Conservation (phyloP, 2,329 filamentous ascomycete species). For the Furcasterigmium sp. region DNA sequence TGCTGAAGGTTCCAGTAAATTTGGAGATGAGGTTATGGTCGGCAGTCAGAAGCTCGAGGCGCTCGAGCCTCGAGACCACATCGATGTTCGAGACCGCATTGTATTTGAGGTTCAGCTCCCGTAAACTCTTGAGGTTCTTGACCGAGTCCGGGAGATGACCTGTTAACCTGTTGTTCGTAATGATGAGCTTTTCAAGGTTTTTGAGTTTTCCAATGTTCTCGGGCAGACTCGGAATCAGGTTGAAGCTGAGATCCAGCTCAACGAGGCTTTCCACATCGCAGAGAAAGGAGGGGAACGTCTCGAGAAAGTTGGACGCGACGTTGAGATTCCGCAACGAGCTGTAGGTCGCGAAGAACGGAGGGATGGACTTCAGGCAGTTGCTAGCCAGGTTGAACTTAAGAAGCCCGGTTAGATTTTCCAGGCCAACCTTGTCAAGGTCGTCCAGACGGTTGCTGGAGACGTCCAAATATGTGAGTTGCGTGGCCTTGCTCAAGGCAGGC, state of each 20-base stretch:
- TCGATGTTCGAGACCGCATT: constrained; percentile 88
- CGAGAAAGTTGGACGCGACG: constrained; percentile 88
- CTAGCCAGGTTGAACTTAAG: constrained; percentile 91
- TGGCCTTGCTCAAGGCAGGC: constrained; percentile 75
- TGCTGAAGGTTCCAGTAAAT: constrained; percentile 84
- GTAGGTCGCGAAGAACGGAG: constrained; percentile 78
- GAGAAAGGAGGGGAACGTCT: constrained; percentile 78
- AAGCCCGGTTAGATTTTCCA: constrained; percentile 69
- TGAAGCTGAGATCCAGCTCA: constrained; percentile 96
- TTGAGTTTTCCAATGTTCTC: constrained; percentile 71
- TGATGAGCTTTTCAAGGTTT: constrained; percentile 82
- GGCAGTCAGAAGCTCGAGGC: constrained; percentile 80
- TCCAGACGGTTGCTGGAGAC: constrained; percentile 93
- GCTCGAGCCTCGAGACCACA: constrained; percentile 75
- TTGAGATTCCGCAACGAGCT: constrained; percentile 77
- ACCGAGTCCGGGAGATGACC: constrained; percentile 72
- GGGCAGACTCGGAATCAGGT: constrained; percentile 74
- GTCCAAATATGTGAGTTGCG: constrained; percentile 79
- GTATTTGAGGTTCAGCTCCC: constrained; percentile 91
- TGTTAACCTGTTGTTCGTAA: constrained; percentile 87
- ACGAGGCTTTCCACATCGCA: constrained; percentile 78
- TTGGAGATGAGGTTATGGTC: constrained; percentile 91
- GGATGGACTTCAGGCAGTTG: constrained; percentile 77
- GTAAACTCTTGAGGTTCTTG: constrained; percentile 67
- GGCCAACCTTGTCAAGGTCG: constrained; percentile 76